phyloP scores from a whole-genome alignment of 345 rosid genomes.

The Murraya koenigii region DNA sequence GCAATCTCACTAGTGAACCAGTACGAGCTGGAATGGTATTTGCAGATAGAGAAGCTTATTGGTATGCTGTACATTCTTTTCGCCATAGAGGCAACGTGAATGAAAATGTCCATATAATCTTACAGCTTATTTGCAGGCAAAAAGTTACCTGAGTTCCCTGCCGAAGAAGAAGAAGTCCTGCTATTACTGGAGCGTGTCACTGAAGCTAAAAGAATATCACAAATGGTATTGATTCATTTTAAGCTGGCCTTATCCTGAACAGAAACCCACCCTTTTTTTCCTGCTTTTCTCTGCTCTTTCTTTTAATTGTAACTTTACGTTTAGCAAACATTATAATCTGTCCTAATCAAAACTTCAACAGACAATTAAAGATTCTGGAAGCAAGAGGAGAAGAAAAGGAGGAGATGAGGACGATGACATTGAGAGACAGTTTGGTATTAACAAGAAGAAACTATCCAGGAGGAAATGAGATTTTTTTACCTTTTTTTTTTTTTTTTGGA shows the following conservation, averaged over 20 bases:
- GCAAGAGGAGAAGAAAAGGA: constrained; percentile 42
- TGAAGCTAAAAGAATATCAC: constrained; percentile 69
- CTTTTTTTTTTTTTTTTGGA: no score
- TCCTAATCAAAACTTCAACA: constrained; percentile 21
- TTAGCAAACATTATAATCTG: not conserved
- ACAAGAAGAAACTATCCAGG: constrained; percentile 43
- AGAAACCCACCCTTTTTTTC: not conserved
- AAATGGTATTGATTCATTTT: constrained; percentile 35
- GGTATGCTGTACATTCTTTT: constrained; percentile 38
- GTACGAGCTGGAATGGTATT: constrained; percentile 90
- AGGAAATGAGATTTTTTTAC: constrained; percentile 11
- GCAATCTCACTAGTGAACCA: constrained; percentile 88
- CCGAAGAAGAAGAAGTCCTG: constrained; percentile 77
- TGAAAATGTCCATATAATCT: not conserved
- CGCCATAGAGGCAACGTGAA: not conserved
- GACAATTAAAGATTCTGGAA: constrained; percentile 61
- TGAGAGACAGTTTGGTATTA: constrained; percentile 46
- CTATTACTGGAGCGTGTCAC: constrained; percentile 55
- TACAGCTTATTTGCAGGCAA: constrained; percentile 49
- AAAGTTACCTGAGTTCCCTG: constrained; percentile 66
- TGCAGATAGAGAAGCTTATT: constrained; percentile 84
- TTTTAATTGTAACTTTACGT: not conserved
- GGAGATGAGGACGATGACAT: constrained; percentile 59
- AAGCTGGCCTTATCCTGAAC: no score
- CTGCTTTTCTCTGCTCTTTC: not conserved